Base-by-base conservation (phyloP, 805 yeast genomes). In the Saccharomycopsis sp. region DNA sequence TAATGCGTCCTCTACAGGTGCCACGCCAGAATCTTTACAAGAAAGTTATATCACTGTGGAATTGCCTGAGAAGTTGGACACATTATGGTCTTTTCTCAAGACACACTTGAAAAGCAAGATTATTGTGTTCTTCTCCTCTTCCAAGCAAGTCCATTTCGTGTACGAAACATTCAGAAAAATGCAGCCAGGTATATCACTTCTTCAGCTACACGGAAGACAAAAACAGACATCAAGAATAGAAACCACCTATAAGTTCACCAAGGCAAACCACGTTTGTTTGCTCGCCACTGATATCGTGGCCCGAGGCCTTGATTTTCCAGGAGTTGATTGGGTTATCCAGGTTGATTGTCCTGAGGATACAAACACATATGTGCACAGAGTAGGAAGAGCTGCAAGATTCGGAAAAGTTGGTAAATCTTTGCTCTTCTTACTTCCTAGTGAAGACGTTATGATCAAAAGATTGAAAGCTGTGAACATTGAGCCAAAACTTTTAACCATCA, bases 241-340 rank as follows among this genome's bases (percentile, higher is more conserved):
- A 65, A 86, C 94, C 5, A 82, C 92, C 1, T 76, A 78, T 57
- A 87, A 87, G 70, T 90, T 89, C 69, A 80, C 90, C 8, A 81
- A 84, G 58, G 84, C 95, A 1, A 87, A 86, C 63, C 81, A 87
- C 56, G 88, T 89, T 15, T 89, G 96, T 73, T 73, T 90, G 52
- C 83, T 90, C 67, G 94, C 96, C 0, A 90, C 97, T 0, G 97
- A 90, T 72, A 85, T 90, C 51, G 96, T 89, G 12, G 96, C 97
- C 1, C 76, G 97, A 68, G 97, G 97, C 16, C 79, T 90, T 47
- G 97, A 90, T 70, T 89, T 91, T 71, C 97, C 97, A 0, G 88
- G 91, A 3, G 88, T 90, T 53, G 95, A 91, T 67, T 90, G 97
- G 97, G 96, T 90, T n/a, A 76, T 90, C 7, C 97, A 90, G 69